Evolutionary conservation across 208 protist genomes (phyloP).

Genomic region (Crithidia mellificae): DNA sequence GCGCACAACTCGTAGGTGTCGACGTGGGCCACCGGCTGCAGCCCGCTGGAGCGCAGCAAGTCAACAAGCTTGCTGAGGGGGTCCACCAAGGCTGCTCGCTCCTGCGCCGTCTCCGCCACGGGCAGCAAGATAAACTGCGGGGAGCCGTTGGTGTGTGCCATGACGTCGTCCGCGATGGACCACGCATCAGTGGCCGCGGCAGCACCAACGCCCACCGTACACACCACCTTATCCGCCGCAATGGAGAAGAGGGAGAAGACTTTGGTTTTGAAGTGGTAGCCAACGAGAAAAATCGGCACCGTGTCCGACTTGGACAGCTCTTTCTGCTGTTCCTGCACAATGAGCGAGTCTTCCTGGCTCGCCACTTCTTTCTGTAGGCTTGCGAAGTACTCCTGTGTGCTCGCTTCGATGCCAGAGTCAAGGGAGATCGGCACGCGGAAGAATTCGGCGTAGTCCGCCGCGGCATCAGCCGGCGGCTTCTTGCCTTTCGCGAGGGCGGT

Average conservation of each 20-base stretch:
- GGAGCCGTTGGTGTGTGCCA: slow-evolving; percentile 44
- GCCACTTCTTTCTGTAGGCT: slow-evolving; percentile 20
- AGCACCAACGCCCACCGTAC: slow-evolving; percentile 12
- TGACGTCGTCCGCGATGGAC: slow-evolving; percentile 64
- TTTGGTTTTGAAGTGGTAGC: slow-evolving; percentile 33
- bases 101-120: slow-evolving; percentile 49
- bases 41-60: slow-evolving; percentile 45
- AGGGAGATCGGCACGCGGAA: slow-evolving; percentile 43
- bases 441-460: slow-evolving; percentile 51
- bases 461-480: slow-evolving; percentile 26
- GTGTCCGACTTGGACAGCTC: slow-evolving; percentile 14
- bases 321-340: slow-evolving; percentile 25
- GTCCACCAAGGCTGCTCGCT: slow-evolving; percentile 37
- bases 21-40: slow-evolving; percentile 63
- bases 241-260: slow-evolving; percentile 55
- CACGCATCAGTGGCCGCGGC: slow-evolving; percentile 23
- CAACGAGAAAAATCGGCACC: slow-evolving; percentile 52
- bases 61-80: slow-evolving; percentile 33
- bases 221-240: slow-evolving; percentile 35
- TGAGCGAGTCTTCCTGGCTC: slow-evolving; percentile 26
- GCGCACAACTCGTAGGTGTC: slow-evolving; percentile 59
- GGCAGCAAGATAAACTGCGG: slow-evolving; percentile 60
- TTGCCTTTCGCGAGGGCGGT: slow-evolving; percentile 40
- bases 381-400: slow-evolving; percentile 41
- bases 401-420: slow-evolving; percentile 27